Conservation (phyloP, 176 grass and related monocot species). For the Oryza australiensis region DNA sequence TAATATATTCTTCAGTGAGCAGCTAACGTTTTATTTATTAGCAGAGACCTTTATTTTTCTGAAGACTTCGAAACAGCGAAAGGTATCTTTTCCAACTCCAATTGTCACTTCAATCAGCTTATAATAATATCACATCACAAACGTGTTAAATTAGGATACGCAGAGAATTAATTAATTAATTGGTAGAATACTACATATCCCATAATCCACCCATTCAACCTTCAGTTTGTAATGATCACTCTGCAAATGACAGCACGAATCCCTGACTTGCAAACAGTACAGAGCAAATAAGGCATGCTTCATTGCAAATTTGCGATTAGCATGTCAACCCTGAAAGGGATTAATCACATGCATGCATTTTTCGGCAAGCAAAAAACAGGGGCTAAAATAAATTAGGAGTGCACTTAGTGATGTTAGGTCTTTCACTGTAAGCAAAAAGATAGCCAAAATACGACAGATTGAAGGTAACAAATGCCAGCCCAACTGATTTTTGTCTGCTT, state of each 20-base stretch:
- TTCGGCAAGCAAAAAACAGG: neutral
- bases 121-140: neutral
- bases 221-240: neutral
- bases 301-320: too few species aligned
- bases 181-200: neutral
- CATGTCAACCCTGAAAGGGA: too few species aligned
- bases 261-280: too few species aligned
- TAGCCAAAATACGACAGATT: neutral
- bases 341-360: neutral
- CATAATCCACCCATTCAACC: neutral
- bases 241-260: too few species aligned
- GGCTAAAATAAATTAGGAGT: neutral
- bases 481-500: constrained; percentile 2
- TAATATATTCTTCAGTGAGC: too few species aligned
- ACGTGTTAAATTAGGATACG: neutral
- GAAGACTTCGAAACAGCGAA: neutral
- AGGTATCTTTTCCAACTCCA: neutral
- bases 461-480: constrained; percentile 26
- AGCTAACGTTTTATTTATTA: too few species aligned
- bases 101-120: neutral
- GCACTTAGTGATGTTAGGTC: neutral
- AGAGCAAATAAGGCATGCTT: too few species aligned
- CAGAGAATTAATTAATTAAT: too few species aligned
- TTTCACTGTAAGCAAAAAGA: constrained; percentile 10
- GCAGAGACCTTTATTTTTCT: too few species aligned